phyloP scores from a whole-genome alignment of 2,329 filamentous ascomycete genomes.

The Emergomyces orientalis region DNA sequence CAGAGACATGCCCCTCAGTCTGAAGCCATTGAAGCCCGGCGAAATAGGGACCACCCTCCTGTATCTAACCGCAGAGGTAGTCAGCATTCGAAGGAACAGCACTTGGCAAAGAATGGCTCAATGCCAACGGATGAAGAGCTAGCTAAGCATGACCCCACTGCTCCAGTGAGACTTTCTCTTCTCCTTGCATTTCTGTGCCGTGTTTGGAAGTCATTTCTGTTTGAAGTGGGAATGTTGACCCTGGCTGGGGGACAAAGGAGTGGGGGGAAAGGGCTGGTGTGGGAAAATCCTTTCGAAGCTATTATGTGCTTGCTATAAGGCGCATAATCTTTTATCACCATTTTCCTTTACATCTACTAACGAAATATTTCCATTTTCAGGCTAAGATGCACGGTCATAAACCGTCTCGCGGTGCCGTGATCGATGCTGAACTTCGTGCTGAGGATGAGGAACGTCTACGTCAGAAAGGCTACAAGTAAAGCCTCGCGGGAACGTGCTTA shows the following conservation, averaged over 20 bases:
- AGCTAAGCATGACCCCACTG: constrained; percentile 43
- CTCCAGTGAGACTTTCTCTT: constrained; percentile 48
- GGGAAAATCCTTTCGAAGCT: not conserved
- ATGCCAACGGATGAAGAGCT: constrained; percentile 31
- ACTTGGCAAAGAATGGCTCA: constrained; percentile 27
- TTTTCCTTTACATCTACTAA: not conserved
- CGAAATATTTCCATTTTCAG: constrained; percentile 18
- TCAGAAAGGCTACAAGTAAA: constrained; percentile 26
- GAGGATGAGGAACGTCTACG: constrained; percentile 37
- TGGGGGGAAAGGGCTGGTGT: not conserved
- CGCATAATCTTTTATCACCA: not conserved
- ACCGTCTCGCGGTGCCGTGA: constrained; percentile 39
- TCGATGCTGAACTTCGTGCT: constrained; percentile 37
- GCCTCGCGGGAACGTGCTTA: not conserved
- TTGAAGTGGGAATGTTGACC: not conserved
- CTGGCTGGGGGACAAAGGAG: not conserved
- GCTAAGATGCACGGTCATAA: constrained; percentile 39
- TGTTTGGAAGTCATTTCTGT: not conserved
- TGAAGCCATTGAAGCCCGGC: constrained; percentile 43
- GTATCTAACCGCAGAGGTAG: constrained; percentile 14
- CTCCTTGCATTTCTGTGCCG: not conserved
- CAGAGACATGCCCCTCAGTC: constrained; percentile 56
- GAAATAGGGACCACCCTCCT: constrained; percentile 63
- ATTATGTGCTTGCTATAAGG: not conserved
- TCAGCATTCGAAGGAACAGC: constrained; percentile 13